These are phyloP conservation scores for Phytophthora litchii DNA, from an alignment of 352 stramenopile genomes.

Conservation along the genomic window DNA sequence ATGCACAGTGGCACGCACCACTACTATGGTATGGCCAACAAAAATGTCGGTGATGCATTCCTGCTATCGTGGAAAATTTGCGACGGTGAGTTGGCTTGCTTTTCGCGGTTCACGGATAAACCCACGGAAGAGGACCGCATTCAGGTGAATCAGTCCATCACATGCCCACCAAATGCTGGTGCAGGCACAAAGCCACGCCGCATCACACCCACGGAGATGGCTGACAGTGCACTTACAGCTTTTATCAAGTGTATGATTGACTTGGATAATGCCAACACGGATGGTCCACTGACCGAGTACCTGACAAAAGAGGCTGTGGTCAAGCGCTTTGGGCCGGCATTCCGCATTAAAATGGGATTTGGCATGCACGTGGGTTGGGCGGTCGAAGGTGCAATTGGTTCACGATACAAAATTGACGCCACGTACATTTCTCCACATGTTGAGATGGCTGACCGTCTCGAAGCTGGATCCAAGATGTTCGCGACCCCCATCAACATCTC, in stretches of 20 bases:
- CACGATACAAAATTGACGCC: conserved; percentile 96
- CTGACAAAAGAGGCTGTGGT: conserved; percentile 73
- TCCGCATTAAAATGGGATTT: conserved; percentile 94
- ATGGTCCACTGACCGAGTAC: conserved; percentile 77
- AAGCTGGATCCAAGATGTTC: conserved; percentile 95
- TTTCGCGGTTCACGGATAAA: conserved; percentile 80
- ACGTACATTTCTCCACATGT: conserved; percentile 97
- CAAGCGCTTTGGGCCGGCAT: conserved; percentile 77
- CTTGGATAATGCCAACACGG: conserved; percentile 82
- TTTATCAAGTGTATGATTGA: conserved; percentile 96
- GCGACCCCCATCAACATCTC: conserved; percentile 83
- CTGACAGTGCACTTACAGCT: conserved; percentile 93
- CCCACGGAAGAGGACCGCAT: conserved; percentile 75
- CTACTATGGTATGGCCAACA: conserved; percentile 90
- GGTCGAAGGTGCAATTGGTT: conserved; percentile 96
- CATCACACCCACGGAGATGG: conserved; percentile 90
- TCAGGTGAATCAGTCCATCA: conserved; percentile 74
- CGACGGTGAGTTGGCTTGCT: conserved; percentile 77
- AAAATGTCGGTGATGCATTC: conserved; percentile 93
- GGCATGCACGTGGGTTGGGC: conserved; percentile 97
- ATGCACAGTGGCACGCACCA: conserved; percentile 88
- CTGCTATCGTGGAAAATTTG: conserved; percentile 95
- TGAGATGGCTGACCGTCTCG: conserved; percentile 93
- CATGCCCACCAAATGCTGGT: conserved; percentile 69
- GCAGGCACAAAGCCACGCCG: conserved; percentile 66